Base-by-base conservation (phyloP, 2,329 filamentous ascomycete genomes). In the Ascochyta lentis region DNA sequence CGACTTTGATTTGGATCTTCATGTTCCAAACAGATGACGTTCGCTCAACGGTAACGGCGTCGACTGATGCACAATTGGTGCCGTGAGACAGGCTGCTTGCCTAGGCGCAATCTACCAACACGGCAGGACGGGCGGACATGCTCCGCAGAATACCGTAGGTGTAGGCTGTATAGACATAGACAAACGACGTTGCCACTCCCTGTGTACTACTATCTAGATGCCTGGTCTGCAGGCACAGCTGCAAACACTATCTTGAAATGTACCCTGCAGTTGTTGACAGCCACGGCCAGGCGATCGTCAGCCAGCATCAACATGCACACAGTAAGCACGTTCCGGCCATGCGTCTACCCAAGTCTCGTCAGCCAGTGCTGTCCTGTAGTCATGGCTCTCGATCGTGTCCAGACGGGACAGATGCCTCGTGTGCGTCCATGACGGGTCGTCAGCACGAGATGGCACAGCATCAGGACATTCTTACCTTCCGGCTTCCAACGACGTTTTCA, bases 191-290 rank as follows among this genome's bases (percentile, higher is more conserved):
- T 34, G 52, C 52, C 52, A 46, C 46, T 39, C 50, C 29, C 31
- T 49, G 23, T 26, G 38, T 35, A n/a, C 51, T 35, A 49, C 44
- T 27, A 22, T 19, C 38, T 27, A 48, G 50, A 54, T 29, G 46
- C 7, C 47, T 39, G 16, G 29, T 44, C 31, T 49, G 51, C 40
- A 33, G 33, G 33, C 29, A 41, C 35, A 23, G 31, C 39, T 41
- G 42, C 42, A 53, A 13, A 31, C 26, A 15, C 34, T 33, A 42
- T 50, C 26, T 35, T 41, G 37, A n/a, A 27, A n/a, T 29, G 29
- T 38, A 47, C 54, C 54, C 57, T 58, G 60, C 57, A 58, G 49
- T 47, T 56, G 42, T 46, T 51, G 47, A 54, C 49, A 56, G 58
- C 58, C 53, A 57, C 49, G 44, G 39, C 51, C 47, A 57, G 46